Base-by-base conservation (phyloP, 225 moss, liverwort and hornwort genomes). In the Thuidium tamariscinum region DNA sequence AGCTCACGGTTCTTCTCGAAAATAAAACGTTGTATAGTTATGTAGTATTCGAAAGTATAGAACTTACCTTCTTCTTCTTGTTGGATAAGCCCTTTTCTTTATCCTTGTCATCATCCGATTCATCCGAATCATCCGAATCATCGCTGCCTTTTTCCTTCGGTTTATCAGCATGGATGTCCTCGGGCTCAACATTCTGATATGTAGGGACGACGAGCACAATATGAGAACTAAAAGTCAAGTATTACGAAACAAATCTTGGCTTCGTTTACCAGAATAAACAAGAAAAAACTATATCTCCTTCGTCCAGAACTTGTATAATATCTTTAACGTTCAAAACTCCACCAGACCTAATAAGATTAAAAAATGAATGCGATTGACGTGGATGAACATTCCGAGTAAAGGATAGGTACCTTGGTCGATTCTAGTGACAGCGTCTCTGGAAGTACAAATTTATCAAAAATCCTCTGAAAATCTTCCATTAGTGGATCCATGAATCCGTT, bases 1-100 rank as follows among this genome's bases (percentile, higher is more conserved):
- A 68, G 48, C 37, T 87, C 52, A 74, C 54, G 46, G 6, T 65
- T 39, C 26, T 72, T 37, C 16, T 71, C 44, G 26, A 76, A 83
- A 9, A 79, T 36, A 66, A 67, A 77, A 60, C 6, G 36, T 67
- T n/a, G 25, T n/a, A 69, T 7, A 87, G 29, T 44, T 71, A 73
- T 17, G 49, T 30, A 68, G 56, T 60, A 68, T 29, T 74, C 16
- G 48, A 70, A 41, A 49, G 56, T 27, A 67, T 57, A 74, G 73
- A 81, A 30, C 59, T 90, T 39, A 96, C 97, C 95, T 99, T 99
- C 89, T 99, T 99, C 77, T 97, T 97, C 93, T 99, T 99, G 86
- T 99, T 99, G n/a, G 99, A 99, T 62, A 97, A 88, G 51, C 96
- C 95, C 62, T 94, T 95, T 11, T 95, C 94, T 86, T 95, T 97